These are phyloP conservation scores for Diplodia seriata DNA, from an alignment of 2,329 filamentous ascomycete genomes.

Conservation along the genomic window DNA sequence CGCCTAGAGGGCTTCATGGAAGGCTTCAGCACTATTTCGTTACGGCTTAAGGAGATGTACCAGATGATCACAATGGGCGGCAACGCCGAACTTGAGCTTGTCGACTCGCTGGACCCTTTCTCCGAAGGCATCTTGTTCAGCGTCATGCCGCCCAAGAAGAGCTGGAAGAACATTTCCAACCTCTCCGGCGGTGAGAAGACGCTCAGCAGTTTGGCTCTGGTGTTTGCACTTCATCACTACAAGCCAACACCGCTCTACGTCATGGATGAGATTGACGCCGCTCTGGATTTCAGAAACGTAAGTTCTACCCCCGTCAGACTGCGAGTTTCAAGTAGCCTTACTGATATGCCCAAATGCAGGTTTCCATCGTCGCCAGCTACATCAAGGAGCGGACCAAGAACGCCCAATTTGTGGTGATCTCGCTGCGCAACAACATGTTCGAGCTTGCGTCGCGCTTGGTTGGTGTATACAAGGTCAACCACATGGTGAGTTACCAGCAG, in stretches of 20 bases:
- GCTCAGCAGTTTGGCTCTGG: slow-evolving; percentile 85
- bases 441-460: slow-evolving; percentile 94
- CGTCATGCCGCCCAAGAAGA: slow-evolving; percentile 99
- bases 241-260: slow-evolving; percentile 97
- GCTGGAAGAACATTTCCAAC: slow-evolving; percentile 99
- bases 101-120: slow-evolving; percentile 95
- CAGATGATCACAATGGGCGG: slow-evolving; percentile 99
- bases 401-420: slow-evolving; percentile 80
- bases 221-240: slow-evolving; percentile 98
- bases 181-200: slow-evolving; percentile 97
- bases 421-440: slow-evolving; percentile 98
- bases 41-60: slow-evolving; percentile 99
- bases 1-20: slow-evolving; percentile 98
- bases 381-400: slow-evolving; percentile 99
- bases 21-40: slow-evolving; percentile 90
- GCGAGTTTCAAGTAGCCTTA: slow-evolving; percentile 11
- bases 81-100: slow-evolving; percentile 95
- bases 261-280: slow-evolving; percentile 99
- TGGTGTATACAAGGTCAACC: slow-evolving; percentile 99
- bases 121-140: slow-evolving; percentile 96
- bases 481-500: slow-evolving; percentile 69
- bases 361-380: slow-evolving; percentile 97
- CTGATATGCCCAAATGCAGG: slow-evolving; percentile 58
- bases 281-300: slow-evolving; percentile 96
- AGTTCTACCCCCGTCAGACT: slow-evolving; percentile 52